phyloP scores from a whole-genome alignment of 305 asterid species.

The Fraxinus ornus region DNA sequence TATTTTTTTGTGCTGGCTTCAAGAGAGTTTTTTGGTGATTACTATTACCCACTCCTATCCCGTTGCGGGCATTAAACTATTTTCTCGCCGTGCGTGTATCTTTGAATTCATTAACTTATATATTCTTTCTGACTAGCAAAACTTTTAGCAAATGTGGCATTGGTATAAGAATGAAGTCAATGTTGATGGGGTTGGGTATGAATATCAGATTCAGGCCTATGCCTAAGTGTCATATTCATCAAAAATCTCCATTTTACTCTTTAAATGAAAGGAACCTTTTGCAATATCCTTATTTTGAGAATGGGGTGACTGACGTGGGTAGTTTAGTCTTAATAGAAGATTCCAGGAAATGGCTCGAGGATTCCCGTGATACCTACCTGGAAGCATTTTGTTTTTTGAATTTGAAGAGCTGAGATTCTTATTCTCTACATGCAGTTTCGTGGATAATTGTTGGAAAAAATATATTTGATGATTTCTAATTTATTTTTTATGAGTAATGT shows the following conservation, averaged over 20 bases:
- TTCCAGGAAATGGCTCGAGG: not conserved
- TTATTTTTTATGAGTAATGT: not conserved
- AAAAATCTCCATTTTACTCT: not conserved
- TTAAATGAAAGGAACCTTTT: too few relatives aligned
- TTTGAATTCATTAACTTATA: not conserved
- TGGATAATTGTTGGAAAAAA: not conserved
- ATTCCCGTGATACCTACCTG: not conserved
- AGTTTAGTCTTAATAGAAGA: not conserved
- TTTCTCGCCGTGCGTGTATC: not conserved
- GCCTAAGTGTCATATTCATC: not conserved
- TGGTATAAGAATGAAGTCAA: not conserved
- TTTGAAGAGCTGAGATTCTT: not conserved
- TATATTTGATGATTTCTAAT: not conserved
- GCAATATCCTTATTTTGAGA: not conserved
- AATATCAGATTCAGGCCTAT: not conserved
- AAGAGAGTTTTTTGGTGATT: not conserved
- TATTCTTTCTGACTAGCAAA: not conserved
- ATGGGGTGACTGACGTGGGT: not conserved
- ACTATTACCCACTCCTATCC: not conserved
- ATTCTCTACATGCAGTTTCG: not conserved
- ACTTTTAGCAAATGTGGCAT: not conserved
- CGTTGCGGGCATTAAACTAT: not conserved
- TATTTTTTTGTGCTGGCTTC: not conserved
- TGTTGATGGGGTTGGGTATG: not conserved
- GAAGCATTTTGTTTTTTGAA: not conserved